These are phyloP conservation scores for Exophiala aquamarina DNA, from an alignment of 2,329 filamentous ascomycete genomes.

Conservation along the genomic window DNA sequence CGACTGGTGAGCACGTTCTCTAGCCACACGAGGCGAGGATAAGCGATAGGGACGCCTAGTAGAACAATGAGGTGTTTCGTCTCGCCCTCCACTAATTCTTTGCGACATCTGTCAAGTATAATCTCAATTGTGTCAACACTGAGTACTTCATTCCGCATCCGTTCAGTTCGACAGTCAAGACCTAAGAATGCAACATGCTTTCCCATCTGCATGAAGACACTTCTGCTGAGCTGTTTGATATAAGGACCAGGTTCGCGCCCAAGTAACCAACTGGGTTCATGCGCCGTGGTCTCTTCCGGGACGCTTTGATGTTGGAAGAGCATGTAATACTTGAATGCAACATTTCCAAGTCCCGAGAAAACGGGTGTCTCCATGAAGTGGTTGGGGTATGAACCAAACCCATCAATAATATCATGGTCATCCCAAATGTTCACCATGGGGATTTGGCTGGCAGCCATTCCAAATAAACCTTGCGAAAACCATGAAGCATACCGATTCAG, in stretches of 20 bases:
- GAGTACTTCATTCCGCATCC: constrained; percentile 78
- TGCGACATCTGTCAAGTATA: constrained; percentile 81
- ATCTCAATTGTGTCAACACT: constrained; percentile 79
- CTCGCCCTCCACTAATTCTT: constrained; percentile 77
- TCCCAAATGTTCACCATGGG: constrained; percentile 95
- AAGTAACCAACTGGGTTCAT: constrained; percentile 89
- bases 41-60: constrained; percentile 79
- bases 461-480: constrained; percentile 94
- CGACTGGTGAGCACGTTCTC: constrained; percentile 75
- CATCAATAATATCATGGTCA: constrained; percentile 66
- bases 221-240: constrained; percentile 81
- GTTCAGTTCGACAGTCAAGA: constrained; percentile 87
- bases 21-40: constrained; percentile 69
- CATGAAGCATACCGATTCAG: constrained; percentile 86
- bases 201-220: constrained; percentile 81
- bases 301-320: constrained; percentile 96
- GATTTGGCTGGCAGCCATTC: constrained; percentile 90
- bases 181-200: constrained; percentile 78
- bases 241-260: constrained; percentile 81
- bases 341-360: constrained; percentile 82
- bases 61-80: constrained; percentile 74
- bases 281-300: constrained; percentile 71
- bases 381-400: constrained; percentile 62
- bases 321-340: constrained; percentile 99
- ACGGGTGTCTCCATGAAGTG: constrained; percentile 89